Base-by-base conservation (phyloP, 495 filamentous ascomycete species). In the Pyrenula aspistea region DNA sequence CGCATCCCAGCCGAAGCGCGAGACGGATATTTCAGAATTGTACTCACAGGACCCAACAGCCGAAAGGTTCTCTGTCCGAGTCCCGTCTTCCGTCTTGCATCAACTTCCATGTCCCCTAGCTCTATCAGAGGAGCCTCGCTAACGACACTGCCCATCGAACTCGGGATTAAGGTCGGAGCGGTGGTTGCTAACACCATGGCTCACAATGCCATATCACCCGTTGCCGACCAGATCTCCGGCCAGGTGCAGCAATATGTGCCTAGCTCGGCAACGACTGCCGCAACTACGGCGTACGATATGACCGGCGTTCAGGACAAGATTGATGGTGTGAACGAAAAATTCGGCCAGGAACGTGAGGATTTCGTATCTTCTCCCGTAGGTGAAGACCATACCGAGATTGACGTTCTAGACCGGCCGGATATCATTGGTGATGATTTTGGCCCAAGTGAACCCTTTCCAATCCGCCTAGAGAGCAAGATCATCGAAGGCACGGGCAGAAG, bases 21-120 rank as follows among this genome's bases (percentile, higher is more conserved):
- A 0, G 84, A 88, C 63, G 84, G 84, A 0, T 88, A 88, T 61
- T 83, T 84, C 53, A 80, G 83, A 36, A 63, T 87, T 3, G 76
- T 84, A 1, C 71, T 87, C 64, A 73, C 1, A 79, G 78, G 2
- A 66, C 61, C 19, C 0, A 58, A 55, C 0, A 70, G 71, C 53
- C 71, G 71, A 31, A 84, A 83, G 65, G 72, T 79, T 0, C 71
- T 88, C 1, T 85, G 83, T 53, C 70, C 72, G 11, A 84, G 81
- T 56, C 84, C 84, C 3, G 73, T 83, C 1, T 87, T 88, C 60
- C 76, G 84, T 10, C 63, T 88, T 22, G 72, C 83, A 2, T 85
- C 81, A 24, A 78, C 80, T 2, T 83, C 80, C 0, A 68, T 73
- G 0, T 79, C 76, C 52, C 75, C 80, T 0, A 80, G 77, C 55